A percentile compares a stretch with the other conserved stretches of the same genome.
phyloP scores from a whole-genome alignment of 2,329 filamentous ascomycete species.

The Mollisia scopiformis region DNA sequence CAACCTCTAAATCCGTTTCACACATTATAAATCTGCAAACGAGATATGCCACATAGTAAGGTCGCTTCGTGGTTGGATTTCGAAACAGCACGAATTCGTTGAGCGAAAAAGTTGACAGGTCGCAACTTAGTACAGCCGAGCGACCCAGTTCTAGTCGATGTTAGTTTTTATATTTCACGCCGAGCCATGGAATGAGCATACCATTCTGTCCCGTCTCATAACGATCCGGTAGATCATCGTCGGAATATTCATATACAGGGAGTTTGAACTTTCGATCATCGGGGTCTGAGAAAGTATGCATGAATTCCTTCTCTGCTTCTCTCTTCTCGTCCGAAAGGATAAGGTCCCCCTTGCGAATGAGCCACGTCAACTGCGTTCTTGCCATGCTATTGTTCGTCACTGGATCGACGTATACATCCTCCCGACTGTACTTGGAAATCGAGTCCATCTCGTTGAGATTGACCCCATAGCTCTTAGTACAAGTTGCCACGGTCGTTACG shows the following conservation, averaged over 20 bases:
- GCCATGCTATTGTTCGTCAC: slow-evolving; percentile 8
- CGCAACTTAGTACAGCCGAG: background rate
- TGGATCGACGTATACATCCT: slow-evolving; percentile 1
- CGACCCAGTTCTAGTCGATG: background rate
- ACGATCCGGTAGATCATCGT: slow-evolving; percentile 1
- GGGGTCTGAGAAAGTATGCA: background rate
- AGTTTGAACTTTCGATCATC: slow-evolving; percentile 10
- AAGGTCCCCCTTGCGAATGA: slow-evolving; percentile 11
- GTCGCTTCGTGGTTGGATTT: background rate
- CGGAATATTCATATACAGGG: slow-evolving; percentile 13
- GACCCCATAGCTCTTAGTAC: slow-evolving; percentile 29
- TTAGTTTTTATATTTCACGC: background rate
- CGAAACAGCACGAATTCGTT: slow-evolving; percentile 3
- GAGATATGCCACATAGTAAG: slow-evolving; percentile 7
- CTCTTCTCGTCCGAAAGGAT: slow-evolving; percentile 10
- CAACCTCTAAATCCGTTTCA: background rate
- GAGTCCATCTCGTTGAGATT: slow-evolving; percentile 6
- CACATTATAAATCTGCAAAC: slow-evolving; percentile 7
- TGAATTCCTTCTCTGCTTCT: slow-evolving; percentile 4
- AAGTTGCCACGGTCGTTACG: slow-evolving; percentile 16
- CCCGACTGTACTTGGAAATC: background rate
- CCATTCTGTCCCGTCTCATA: slow-evolving; percentile 1
- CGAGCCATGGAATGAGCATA: background rate
- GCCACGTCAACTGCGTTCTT: slow-evolving; percentile 11
- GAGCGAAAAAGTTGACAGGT: background rate